Percentiles rank a stretch among this genome's conserved stretches.
phyloP scores from a whole-genome alignment of 352 stramenopile genomes.

The Phytophthora foliorum region DNA sequence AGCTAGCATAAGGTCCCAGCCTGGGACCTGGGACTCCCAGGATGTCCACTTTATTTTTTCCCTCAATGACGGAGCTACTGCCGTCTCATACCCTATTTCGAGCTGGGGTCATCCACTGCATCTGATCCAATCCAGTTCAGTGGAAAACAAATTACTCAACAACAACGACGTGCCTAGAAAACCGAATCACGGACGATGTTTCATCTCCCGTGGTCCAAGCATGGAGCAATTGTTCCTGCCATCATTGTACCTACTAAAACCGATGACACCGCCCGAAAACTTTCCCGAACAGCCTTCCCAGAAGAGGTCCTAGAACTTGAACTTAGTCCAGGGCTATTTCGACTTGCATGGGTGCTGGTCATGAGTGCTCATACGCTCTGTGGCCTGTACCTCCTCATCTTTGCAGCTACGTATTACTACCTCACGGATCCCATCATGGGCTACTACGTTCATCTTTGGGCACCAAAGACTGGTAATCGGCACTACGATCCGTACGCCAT shows the following conservation, averaged over 20 bases:
- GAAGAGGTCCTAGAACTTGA: background rate
- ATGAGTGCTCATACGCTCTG: conserved; percentile 5
- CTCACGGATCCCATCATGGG: conserved; percentile 15
- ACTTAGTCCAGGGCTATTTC: conserved; percentile 1
- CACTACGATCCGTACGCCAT: conserved; percentile 11
- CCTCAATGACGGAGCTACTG: too few species aligned
- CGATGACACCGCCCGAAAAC: background rate
- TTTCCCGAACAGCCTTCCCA: background rate
- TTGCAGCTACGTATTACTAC: conserved; percentile 12
- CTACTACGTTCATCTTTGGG: conserved; percentile 16
- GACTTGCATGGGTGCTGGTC: conserved; percentile 4
- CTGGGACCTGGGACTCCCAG: too few species aligned
- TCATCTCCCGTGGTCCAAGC: background rate
- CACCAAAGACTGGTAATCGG: background rate
- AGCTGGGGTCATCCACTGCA: too few species aligned
- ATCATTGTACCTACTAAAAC: background rate
- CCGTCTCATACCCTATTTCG: too few species aligned
- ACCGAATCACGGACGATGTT: conserved; percentile 1
- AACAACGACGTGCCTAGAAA: too few species aligned
- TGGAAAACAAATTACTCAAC: too few species aligned
- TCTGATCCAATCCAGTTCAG: too few species aligned
- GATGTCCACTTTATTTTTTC: too few species aligned
- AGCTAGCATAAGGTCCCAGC: too few species aligned
- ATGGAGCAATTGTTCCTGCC: background rate
- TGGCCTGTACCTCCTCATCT: conserved; percentile 9